Conservation (phyloP, 768 basidiomycete species). For the Auricularia sp. region DNA sequence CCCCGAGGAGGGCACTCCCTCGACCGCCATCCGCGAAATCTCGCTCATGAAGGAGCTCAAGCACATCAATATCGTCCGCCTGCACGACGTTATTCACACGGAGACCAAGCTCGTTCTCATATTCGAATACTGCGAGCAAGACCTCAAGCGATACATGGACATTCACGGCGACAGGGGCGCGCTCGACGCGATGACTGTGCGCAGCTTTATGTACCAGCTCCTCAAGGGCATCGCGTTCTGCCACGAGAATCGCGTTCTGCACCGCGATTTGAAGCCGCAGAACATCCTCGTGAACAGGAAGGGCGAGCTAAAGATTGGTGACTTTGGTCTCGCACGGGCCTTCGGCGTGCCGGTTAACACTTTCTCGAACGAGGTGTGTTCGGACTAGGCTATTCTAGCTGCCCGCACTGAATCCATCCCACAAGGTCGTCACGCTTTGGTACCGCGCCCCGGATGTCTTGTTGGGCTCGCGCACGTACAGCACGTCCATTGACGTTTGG, state of each 20-base stretch:
- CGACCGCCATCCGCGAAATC: conserved; percentile 97
- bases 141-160: conserved; percentile 99
- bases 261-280: conserved; percentile 96
- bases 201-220: conserved; percentile 96
- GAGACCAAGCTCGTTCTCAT: conserved; percentile 97
- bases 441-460: conserved; percentile 98
- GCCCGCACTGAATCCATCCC: background rate
- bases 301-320: conserved; percentile 93
- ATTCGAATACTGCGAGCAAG: conserved; percentile 97
- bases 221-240: conserved; percentile 97
- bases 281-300: conserved; percentile 96
- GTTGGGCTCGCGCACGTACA: conserved; percentile 93
- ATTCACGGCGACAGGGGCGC: conserved; percentile 93
- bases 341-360: conserved; percentile 99
- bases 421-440: conserved; percentile 93
- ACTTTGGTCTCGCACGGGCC: conserved; percentile 94
- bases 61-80: conserved; percentile 95
- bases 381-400: conserved; percentile 4
- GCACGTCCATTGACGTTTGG: conserved; percentile 98
- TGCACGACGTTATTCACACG: conserved; percentile 98
- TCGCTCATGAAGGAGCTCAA: conserved; percentile 99
- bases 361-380: conserved; percentile 83
- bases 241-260: conserved; percentile 95
- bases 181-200: conserved; percentile 69
- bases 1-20: conserved; percentile 97